Percentiles rank a stretch among this genome's conserved stretches.
These are phyloP conservation scores for Colletotrichum zoysiae DNA, from an alignment of 2,329 filamentous ascomycete genomes.

Conservation along the genomic window DNA sequence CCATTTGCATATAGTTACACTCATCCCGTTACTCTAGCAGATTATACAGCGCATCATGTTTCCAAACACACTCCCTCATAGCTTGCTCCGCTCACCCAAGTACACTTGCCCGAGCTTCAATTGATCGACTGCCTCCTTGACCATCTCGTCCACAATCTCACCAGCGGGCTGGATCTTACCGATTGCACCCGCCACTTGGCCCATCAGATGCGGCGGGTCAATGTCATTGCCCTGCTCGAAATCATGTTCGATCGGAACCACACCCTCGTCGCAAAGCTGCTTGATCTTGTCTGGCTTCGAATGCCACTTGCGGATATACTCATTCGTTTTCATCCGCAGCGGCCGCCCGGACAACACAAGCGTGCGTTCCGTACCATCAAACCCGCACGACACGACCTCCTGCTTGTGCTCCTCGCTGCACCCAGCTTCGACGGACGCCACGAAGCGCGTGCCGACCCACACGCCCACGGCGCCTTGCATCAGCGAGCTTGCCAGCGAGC, in stretches of 20 bases:
- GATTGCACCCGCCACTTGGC: constrained; percentile 88
- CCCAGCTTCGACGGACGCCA: constrained; percentile 84
- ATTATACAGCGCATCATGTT: neutral
- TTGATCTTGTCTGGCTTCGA: constrained; percentile 78
- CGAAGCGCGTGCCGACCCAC: constrained; percentile 95
- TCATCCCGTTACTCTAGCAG: constrained; percentile 1
- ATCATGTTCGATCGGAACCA: constrained; percentile 87
- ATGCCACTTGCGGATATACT: constrained; percentile 88
- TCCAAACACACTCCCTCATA: constrained; percentile 51
- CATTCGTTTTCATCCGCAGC: constrained; percentile 83
- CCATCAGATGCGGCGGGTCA: constrained; percentile 92
- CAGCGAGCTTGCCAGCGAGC: constrained; percentile 82
- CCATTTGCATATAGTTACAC: constrained; percentile 14
- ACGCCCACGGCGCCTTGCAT: constrained; percentile 91
- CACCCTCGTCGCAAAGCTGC: constrained; percentile 78
- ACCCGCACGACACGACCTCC: constrained; percentile 82
- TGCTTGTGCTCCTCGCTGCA: constrained; percentile 87
- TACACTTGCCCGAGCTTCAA: constrained; percentile 73
- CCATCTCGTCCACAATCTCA: constrained; percentile 92
- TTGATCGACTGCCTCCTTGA: constrained; percentile 78
- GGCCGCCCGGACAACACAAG: constrained; percentile 87
- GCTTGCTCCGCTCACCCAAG: constrained; percentile 60
- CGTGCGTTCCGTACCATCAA: constrained; percentile 84
- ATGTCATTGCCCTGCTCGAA: constrained; percentile 85
- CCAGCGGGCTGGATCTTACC: constrained; percentile 82